These are phyloP conservation scores for Trichoderma koningii DNA, from an alignment of 2,329 filamentous ascomycete species.

Conservation along the genomic window DNA sequence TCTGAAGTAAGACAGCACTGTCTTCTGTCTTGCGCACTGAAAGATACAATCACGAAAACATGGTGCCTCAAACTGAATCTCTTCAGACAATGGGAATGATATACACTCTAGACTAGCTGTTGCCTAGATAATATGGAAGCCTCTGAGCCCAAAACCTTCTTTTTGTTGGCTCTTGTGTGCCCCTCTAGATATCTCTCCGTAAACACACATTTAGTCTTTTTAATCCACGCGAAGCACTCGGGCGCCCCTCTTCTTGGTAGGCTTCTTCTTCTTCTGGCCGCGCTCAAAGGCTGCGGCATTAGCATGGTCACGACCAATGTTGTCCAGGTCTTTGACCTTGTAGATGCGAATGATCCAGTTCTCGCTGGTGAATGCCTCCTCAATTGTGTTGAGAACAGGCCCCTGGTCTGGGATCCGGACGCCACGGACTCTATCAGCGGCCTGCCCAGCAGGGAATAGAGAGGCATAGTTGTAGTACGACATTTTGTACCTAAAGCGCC, in stretches of 20 bases:
- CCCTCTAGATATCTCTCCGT: constrained; percentile 24
- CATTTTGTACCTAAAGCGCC: constrained; percentile 91
- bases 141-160: constrained; percentile 30
- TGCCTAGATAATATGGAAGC: constrained; percentile 37
- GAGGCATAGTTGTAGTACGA: constrained; percentile 97
- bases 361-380: constrained; percentile 98
- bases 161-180: constrained; percentile 27
- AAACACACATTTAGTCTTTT: constrained; percentile 29
- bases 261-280: constrained; percentile 82
- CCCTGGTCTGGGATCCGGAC: constrained; percentile 78
- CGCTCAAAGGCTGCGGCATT: constrained; percentile 69
- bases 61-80: background rate
- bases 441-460: constrained; percentile 90
- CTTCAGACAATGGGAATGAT: constrained; percentile 40
- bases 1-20: no score
- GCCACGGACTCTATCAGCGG: constrained; percentile 84
- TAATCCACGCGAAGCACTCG: constrained; percentile 73
- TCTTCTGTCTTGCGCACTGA: background rate
- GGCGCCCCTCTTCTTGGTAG: constrained; percentile 69
- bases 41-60: background rate
- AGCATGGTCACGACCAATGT: constrained; percentile 85
- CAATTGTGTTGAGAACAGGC: constrained; percentile 82
- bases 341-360: constrained; percentile 99
- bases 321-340: constrained; percentile 99
- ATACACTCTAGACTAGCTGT: constrained; percentile 43